Base-by-base conservation (phyloP, 768 basidiomycete genomes). In the Rhodotorula paludigena region DNA sequence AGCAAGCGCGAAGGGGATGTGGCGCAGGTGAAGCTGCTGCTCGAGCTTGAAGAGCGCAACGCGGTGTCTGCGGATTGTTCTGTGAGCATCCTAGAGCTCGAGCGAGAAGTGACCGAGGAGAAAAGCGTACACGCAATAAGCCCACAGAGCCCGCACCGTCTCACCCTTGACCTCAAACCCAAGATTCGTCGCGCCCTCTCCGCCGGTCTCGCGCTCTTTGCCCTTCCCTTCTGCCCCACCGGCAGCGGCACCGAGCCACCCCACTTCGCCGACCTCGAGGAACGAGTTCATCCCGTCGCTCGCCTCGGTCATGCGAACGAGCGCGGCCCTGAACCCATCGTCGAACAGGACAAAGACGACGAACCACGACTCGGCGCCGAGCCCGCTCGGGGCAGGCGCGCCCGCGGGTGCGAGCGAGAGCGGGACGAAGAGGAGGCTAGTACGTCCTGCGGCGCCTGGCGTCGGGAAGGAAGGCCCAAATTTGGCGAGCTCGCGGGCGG, bases 21-120 rank as follows among this genome's bases (percentile, higher is more conserved):
- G 54, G 3, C 72, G 44, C 4, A 44, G 33, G n/a, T 53, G 90
- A 77, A 96, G 84, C 77, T 94, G 92, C 52, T 84, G 82, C 78
- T 96, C 91, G 60, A 97, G 86, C 74, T 87, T 89, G 71, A 85
- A 87, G 75, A 89, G 89, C n/a, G 91, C 87, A 25, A 92, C 89
- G 25, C 91, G 87, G 18, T 91, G 92, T 6, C 45, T 38, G 33
- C 18, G 48, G 9, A 35, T 5, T 7, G 25, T 15, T 8, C 6
- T 23, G 38, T 12, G 25, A 30, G 2, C 12, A 16, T 30, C 10
- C 41, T 23, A 20, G 30, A 35, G 33, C 12, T 49, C 18, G 41
- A 45, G 18, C 23, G 2, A 10, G 51, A 32, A 41, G 15, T 25
- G 20, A 4, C n/a, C n/a, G n/a, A 20, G 33, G 41, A 10, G 33